phyloP scores from a whole-genome alignment of 2,329 filamentous ascomycete genomes.

The Scorias spongiosa region DNA sequence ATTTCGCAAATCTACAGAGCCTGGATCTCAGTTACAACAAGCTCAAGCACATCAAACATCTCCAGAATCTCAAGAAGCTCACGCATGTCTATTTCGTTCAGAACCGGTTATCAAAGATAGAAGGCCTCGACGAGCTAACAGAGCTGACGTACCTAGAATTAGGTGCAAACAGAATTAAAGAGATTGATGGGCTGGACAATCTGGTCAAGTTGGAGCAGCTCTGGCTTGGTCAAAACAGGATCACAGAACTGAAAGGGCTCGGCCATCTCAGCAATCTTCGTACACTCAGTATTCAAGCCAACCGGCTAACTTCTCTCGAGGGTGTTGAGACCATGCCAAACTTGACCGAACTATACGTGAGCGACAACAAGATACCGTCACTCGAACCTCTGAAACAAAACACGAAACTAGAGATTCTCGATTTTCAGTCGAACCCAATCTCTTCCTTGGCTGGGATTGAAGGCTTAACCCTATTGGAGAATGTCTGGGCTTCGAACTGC shows the following conservation, averaged over 20 bases:
- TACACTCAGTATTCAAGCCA: slow-evolving; percentile 88
- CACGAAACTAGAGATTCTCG: slow-evolving; percentile 56
- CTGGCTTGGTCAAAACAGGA: slow-evolving; percentile 95
- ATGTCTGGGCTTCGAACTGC: slow-evolving; percentile 92
- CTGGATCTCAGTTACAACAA: slow-evolving; percentile 97
- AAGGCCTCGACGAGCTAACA: slow-evolving; percentile 60
- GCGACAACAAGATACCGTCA: slow-evolving; percentile 75
- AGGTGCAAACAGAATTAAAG: slow-evolving; percentile 78
- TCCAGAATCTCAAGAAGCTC: slow-evolving; percentile 61
- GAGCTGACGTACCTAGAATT: slow-evolving; percentile 75
- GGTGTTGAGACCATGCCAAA: slow-evolving; percentile 59
- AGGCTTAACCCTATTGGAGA: slow-evolving; percentile 57
- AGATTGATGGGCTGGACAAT: slow-evolving; percentile 71
- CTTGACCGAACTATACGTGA: slow-evolving; percentile 89
- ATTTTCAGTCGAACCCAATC: slow-evolving; percentile 81
- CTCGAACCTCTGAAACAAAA: slow-evolving; percentile 48
- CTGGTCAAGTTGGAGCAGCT: slow-evolving; percentile 69
- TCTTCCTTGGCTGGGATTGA: slow-evolving; percentile 57
- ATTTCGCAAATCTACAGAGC: slow-evolving; percentile 56
- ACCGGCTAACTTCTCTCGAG: slow-evolving; percentile 66
- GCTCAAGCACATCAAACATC: slow-evolving; percentile 92
- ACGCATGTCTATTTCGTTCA: slow-evolving; percentile 83
- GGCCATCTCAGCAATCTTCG: slow-evolving; percentile 61
- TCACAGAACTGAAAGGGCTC: slow-evolving; percentile 66
- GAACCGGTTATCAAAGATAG: slow-evolving; percentile 82